A percentile compares a stretch with the other conserved stretches of the same genome.
Evolutionary conservation across 106 monocot species (phyloP).

Genomic region (Dioscorea alata): DNA sequence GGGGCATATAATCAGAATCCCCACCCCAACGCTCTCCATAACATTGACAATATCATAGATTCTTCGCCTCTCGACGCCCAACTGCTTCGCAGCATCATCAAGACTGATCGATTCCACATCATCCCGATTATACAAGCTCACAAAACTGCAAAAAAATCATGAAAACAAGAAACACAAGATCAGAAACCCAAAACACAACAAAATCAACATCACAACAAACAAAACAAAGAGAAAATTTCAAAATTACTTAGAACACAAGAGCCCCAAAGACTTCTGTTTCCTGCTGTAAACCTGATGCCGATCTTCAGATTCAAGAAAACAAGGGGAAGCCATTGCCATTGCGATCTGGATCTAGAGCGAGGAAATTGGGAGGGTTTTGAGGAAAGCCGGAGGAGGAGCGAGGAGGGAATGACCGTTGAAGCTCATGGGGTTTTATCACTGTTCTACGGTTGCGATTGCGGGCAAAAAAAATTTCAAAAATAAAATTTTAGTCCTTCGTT

Average conservation of each 20-base stretch:
- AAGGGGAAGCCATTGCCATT: not conserved
- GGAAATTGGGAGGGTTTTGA: too few relatives aligned
- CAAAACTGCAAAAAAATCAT: constrained; percentile 39
- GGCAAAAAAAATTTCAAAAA: too few relatives aligned
- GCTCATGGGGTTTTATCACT: too few relatives aligned
- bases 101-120: constrained; percentile 63
- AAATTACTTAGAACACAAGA: constrained; percentile 70
- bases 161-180: not conserved
- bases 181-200: not conserved
- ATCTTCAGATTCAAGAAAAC: not conserved
- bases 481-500: too few relatives aligned
- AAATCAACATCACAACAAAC: not conserved
- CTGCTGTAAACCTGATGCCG: constrained; percentile 52
- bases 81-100: constrained; percentile 65
- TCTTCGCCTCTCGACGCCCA: constrained; percentile 88
- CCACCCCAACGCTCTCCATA: constrained; percentile 87
- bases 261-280: constrained; percentile 85
- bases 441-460: too few relatives aligned
- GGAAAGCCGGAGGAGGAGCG: too few relatives aligned
- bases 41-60: constrained; percentile 98
- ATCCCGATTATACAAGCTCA: constrained; percentile 54
- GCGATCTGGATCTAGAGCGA: too few relatives aligned
- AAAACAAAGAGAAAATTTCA: not conserved
- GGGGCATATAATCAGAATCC: not conserved
- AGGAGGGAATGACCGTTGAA: too few relatives aligned